Evolutionary conservation across 139 green algal genomes (phyloP).

Genomic region (Chlamydomonas sp.): DNA sequence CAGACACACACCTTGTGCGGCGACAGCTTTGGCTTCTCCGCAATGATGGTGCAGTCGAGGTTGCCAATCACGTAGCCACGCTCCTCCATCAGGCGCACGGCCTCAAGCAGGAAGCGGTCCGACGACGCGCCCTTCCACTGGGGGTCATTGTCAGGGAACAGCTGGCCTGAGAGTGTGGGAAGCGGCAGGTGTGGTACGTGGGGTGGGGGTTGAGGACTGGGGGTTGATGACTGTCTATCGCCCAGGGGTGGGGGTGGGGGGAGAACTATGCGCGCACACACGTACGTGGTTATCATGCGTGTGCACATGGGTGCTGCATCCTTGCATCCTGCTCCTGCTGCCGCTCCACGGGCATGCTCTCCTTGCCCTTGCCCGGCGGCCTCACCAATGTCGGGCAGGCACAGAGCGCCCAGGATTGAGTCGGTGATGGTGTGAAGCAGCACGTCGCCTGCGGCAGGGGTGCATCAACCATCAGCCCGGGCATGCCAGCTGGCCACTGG

Average conservation of each 20-base stretch:
- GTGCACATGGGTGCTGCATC: too few species aligned
- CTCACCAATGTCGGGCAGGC: conserved; percentile 94
- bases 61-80: conserved; percentile 86
- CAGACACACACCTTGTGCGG: conserved; percentile 75
- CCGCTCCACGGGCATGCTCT: neutral
- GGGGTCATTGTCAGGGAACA: conserved; percentile 98
- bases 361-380: neutral
- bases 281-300: too few species aligned
- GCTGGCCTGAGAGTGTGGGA: conserved; percentile 72
- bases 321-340: too few species aligned
- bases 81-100: conserved; percentile 76
- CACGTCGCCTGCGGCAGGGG: conserved; percentile 71
- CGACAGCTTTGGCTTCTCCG: conserved; percentile 88
- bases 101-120: conserved; percentile 83
- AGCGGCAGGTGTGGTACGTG: too few species aligned
- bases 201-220: too few species aligned
- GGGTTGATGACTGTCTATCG: too few species aligned
- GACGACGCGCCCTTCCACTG: conserved; percentile 90
- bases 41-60: conserved; percentile 96
- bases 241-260: too few species aligned
- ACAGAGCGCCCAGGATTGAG: conserved; percentile 90
- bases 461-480: too few species aligned
- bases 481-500: too few species aligned
- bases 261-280: too few species aligned
- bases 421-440: conserved; percentile 93